Percentiles rank a stretch among this genome's conserved stretches.
Conservation (phyloP, 805 yeast species). For the Monosporozyma yasuniensis region DNA sequence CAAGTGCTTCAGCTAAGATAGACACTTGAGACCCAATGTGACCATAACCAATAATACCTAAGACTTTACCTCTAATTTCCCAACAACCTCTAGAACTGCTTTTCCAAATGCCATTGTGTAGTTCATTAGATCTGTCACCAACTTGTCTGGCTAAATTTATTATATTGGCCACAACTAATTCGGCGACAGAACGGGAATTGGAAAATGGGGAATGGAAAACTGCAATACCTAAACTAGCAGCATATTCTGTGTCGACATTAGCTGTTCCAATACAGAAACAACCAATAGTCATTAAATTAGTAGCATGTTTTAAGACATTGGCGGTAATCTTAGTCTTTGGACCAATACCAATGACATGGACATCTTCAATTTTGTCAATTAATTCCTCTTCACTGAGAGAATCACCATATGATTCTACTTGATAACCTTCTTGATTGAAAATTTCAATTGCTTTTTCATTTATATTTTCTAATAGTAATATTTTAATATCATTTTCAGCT, state of each 20-base stretch:
- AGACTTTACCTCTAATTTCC: slow-evolving; percentile 98
- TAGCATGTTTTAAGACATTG: slow-evolving; percentile 73
- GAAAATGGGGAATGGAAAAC: slow-evolving; percentile 98
- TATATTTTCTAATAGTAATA: slow-evolving; percentile 83
- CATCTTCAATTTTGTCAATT: slow-evolving; percentile 85
- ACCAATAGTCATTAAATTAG: slow-evolving; percentile 82
- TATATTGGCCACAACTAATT: slow-evolving; percentile 90
- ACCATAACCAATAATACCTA: slow-evolving; percentile 96
- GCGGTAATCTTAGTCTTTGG: slow-evolving; percentile 87
- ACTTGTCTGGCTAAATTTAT: slow-evolving; percentile 91
- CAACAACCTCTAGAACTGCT: slow-evolving; percentile 91
- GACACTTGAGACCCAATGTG: slow-evolving; percentile 97
- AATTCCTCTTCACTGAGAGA: slow-evolving; percentile 88
- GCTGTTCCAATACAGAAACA: slow-evolving; percentile 99
- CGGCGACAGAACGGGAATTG: slow-evolving; percentile 97
- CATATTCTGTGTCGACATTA: slow-evolving; percentile 88
- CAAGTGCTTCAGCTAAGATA: slow-evolving; percentile 94
- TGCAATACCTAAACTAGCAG: slow-evolving; percentile 88
- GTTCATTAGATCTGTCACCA: slow-evolving; percentile 91
- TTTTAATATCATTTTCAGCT: slow-evolving; percentile 57
- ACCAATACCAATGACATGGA: slow-evolving; percentile 95
- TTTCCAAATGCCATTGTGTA: slow-evolving; percentile 97
- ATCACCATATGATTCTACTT: slow-evolving; percentile 86
- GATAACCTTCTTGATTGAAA: slow-evolving; percentile 85
- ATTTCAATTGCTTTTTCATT: slow-evolving; percentile 86